These are phyloP conservation scores for Moniliophthora roreri DNA, from an alignment of 1,284 basidiomycete genomes.

Conservation along the genomic window DNA sequence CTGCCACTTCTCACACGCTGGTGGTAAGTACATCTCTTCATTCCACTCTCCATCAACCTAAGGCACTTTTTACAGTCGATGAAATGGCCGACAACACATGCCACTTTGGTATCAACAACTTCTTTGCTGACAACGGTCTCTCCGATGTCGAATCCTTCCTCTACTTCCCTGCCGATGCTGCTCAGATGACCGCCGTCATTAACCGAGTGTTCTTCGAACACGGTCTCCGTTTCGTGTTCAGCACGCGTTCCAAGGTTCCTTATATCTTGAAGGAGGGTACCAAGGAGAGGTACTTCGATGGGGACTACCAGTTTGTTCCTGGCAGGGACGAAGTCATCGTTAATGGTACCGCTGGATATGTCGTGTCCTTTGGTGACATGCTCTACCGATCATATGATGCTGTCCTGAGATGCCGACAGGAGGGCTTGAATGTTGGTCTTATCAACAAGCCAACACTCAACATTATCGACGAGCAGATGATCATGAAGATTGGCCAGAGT, in stretches of 20 bases:
- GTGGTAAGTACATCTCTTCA: slow-evolving; percentile 45
- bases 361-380: slow-evolving; percentile 82
- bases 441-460: slow-evolving; percentile 86
- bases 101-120: slow-evolving; percentile 79
- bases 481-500: slow-evolving; percentile 69
- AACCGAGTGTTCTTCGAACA: slow-evolving; percentile 78
- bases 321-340: slow-evolving; percentile 78
- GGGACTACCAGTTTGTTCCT: slow-evolving; percentile 74
- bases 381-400: slow-evolving; percentile 81
- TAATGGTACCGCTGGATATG: slow-evolving; percentile 72
- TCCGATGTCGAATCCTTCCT: slow-evolving; percentile 74
- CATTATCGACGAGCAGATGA: slow-evolving; percentile 74
- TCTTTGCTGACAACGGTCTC: slow-evolving; percentile 86
- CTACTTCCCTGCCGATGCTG: slow-evolving; percentile 83
- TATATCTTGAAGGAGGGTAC: slow-evolving; percentile 81
- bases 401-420: slow-evolving; percentile 65
- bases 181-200: slow-evolving; percentile 79
- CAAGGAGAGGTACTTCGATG: slow-evolving; percentile 63
- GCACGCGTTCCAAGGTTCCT: slow-evolving; percentile 83
- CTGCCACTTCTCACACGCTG: slow-evolving; percentile 85
- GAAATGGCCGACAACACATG: slow-evolving; percentile 86
- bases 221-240: slow-evolving; percentile 82
- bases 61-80: slow-evolving; percentile 43
- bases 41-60: slow-evolving; percentile 3
- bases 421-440: slow-evolving; percentile 77